Evolutionary conservation across 495 filamentous ascomycete genomes (phyloP).

Genomic region (Neurospora sp.): DNA sequence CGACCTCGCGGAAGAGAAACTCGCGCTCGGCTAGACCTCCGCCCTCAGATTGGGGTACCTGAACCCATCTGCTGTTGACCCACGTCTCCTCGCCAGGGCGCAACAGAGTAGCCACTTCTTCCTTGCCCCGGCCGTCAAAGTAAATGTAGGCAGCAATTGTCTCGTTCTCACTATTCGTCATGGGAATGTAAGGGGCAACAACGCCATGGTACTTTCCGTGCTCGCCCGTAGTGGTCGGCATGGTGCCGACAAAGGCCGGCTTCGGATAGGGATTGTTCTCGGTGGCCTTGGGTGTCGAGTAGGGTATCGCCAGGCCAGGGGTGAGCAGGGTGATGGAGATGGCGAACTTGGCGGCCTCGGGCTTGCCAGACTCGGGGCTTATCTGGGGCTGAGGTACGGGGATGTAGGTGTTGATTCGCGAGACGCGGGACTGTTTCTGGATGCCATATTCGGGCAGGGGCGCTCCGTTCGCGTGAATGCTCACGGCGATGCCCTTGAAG

Average conservation of each 20-base stretch:
- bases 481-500: constrained; percentile 95
- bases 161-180: constrained; percentile 84
- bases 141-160: constrained; percentile 98
- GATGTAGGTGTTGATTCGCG: constrained; percentile 93
- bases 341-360: constrained; percentile 88
- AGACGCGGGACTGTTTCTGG: constrained; percentile 81
- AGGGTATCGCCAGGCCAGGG: constrained; percentile 76
- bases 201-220: constrained; percentile 39
- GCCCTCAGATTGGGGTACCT: constrained; percentile 80
- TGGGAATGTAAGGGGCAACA: constrained; percentile 76
- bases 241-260: constrained; percentile 64
- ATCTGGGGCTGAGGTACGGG: constrained; percentile 84
- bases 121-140: constrained; percentile 90
- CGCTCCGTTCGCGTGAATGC: constrained; percentile 84
- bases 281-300: constrained; percentile 72
- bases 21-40: constrained; percentile 93
- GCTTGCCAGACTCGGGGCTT: constrained; percentile 54
- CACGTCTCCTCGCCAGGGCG: constrained; percentile 94
- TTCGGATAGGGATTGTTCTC: constrained; percentile 61
- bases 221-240: constrained; percentile 39
- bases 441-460: constrained; percentile 88
- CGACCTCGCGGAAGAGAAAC: constrained; percentile 95
- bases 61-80: constrained; percentile 98
- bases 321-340: constrained; percentile 94
- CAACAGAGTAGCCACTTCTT: constrained; percentile 91